Conservation (phyloP, 1,284 basidiomycete genomes). For the Trametes sp. region DNA sequence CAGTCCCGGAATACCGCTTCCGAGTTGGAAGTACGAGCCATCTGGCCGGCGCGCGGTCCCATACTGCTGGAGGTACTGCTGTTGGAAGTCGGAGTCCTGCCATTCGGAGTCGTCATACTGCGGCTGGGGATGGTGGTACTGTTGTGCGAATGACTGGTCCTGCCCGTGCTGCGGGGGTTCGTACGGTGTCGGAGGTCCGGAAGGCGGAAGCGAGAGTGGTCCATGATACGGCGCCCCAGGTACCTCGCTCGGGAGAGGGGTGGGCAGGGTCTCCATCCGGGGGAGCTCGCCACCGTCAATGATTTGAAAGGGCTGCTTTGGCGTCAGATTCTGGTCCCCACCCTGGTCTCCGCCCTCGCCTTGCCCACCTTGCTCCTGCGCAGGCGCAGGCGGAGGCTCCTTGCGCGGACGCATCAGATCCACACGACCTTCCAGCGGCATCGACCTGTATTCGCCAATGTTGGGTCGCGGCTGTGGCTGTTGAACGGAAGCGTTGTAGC, state of each 20-base stretch:
- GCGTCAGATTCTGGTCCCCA: conserved; percentile 29
- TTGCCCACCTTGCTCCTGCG: conserved; percentile 3
- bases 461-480: conserved; percentile 35
- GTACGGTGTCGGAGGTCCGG: conserved; percentile 37
- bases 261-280: conserved; percentile 55
- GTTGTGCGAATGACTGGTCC: not conserved
- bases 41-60: conserved; percentile 10
- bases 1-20: conserved; percentile 5
- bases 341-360: conserved; percentile 22
- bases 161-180: conserved; percentile 14
- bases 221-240: conserved; percentile 50
- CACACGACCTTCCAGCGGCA: conserved; percentile 87
- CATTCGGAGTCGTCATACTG: conserved; percentile 16
- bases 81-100: conserved; percentile 17
- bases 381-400: conserved; percentile 35
- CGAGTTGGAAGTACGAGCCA: conserved; percentile 17
- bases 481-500: conserved; percentile 21
- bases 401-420: conserved; percentile 79
- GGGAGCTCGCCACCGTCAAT: conserved; percentile 35
- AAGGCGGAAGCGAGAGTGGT: conserved; percentile 43
- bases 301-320: conserved; percentile 35
- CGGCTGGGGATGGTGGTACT: not conserved
- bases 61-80: conserved; percentile 14
- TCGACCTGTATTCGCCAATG: conserved; percentile 76
- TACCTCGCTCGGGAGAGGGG: conserved; percentile 63